Evolutionary conservation across 2,329 filamentous ascomycete genomes (phyloP), one percentile per base, ranked within the genome.

Genomic region (Diatrype stigma): DNA sequence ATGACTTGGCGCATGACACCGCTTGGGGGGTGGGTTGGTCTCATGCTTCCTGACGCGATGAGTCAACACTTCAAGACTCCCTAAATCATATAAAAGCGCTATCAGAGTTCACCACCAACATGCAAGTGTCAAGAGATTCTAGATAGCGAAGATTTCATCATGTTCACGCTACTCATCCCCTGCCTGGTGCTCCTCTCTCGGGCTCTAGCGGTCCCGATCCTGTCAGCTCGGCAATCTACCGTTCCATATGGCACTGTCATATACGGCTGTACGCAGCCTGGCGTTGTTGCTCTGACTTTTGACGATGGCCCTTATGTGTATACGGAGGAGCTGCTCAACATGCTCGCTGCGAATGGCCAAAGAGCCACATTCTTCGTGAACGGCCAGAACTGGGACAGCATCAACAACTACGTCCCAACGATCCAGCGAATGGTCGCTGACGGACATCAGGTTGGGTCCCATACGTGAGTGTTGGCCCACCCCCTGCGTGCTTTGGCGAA

Each of bases 401-500:
- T 74, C 16, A 51, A 61, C 11, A 51, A 57, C 10, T 51, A 63
- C 19, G 56, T 64, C 51, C 54, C 67, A 3, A n/a, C 53, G 12
- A 19, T 65, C 6, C 63, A 65, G 10, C 60, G 61, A 3, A 64
- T 70, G 48, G 70, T 67, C 17, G 55, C 56, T 11, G 71, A 69
- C 38, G 74, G 74, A n/a, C 76, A 79, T 56, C 76, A 78, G 56
- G 63, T 79, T 53, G 76, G 68, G 26, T 78, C 75, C 45, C 76
- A 78, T 56, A 77, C 74, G 67, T 73, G 60, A 37, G 62, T 54
- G 32, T 47, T 45, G 23, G 34, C 23, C 12, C 16, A 12, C 8
- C 6, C 21, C 10, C 8, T 12, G 10, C 17, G 21, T 2, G 28
- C 2, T 22, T 17, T 17, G 19, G 28, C 30, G n/a, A 45, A 23